Conservation (phyloP, 1,284 basidiomycete species). For the Vanrija sp. region DNA sequence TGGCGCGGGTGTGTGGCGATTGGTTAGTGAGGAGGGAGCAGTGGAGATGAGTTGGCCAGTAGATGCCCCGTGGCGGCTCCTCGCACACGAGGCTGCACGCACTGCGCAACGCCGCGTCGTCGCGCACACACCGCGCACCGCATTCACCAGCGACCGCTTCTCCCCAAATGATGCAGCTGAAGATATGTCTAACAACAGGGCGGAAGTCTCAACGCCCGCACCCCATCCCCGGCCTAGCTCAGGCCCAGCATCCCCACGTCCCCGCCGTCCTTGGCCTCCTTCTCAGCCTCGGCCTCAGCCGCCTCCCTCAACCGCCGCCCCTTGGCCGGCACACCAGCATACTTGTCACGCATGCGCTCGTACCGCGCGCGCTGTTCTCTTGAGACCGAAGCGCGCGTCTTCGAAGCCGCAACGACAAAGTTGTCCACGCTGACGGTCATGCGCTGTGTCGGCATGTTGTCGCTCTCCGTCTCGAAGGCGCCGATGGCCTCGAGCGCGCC, state of each 20-base stretch:
- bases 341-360: conserved; percentile 70
- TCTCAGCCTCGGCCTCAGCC: conserved; percentile 25
- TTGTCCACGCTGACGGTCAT: conserved; percentile 58
- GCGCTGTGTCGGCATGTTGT: conserved; percentile 27
- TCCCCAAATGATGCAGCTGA: too few species aligned
- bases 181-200: neutral
- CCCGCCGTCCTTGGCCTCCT: conserved; percentile 1
- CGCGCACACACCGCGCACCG: neutral
- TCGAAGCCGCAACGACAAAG: conserved; percentile 70
- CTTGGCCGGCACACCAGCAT: conserved; percentile 61
- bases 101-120: neutral
- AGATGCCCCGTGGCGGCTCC: too few species aligned
- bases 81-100: neutral
- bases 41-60: neutral
- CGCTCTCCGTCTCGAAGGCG: conserved; percentile 51
- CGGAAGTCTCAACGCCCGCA: neutral
- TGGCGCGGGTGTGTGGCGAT: neutral
- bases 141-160: neutral
- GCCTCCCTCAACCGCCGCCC: conserved; percentile 30
- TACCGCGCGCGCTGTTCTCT: conserved; percentile 75
- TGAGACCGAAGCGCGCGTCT: conserved; percentile 84
- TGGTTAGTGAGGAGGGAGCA: neutral
- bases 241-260: neutral
- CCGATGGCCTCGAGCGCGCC: conserved; percentile 65
- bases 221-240: neutral